Evolutionary conservation across 2,329 filamentous ascomycete genomes (phyloP), one percentile per base, ranked within the genome.

Genomic region (Sporothrix humicola): DNA sequence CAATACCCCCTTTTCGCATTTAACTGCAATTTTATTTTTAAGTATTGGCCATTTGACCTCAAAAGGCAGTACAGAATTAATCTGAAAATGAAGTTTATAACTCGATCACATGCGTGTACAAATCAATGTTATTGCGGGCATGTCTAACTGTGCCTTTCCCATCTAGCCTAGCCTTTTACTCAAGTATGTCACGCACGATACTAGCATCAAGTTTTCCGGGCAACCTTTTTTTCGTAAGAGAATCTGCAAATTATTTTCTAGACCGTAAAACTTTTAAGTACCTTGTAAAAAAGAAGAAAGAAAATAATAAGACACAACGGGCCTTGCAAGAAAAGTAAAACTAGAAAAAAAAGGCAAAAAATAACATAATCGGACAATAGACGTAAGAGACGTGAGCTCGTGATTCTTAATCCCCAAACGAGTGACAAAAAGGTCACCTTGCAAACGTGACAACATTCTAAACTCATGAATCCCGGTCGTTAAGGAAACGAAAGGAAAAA

Each of bases 371-470:
- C 7, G 17, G 42, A n/a, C 48, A 7, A 20, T 9, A 46, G 20
- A 66, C 10, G 9, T 69, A 26, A 54, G 65, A 52, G 68, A 70
- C 68, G 68, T 69, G 48, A 56, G 66, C 68, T 59, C 68, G 17
- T 46, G 12, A 58, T 70, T 59, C 37, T 48, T 44, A 56, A 10
- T 46, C 37, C 31, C n/a, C 0, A 20, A 46, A 12, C 44, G 61
- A 20, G 12, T 20, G 17, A 59, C 31, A 58, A 70, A 69, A 70
- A 10, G 31, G 10, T 15, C 26, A 15, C 37, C 31, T 4, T n/a
- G n/a, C 12, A 20, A 23, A 8, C 17, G 61, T 48, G 20, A 66
- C 42, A 20, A n/a, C 37, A 59, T 17, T 70, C 68, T 58, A 46
- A 37, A 70, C 31, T 20, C 52, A 9, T 58, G n/a, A 58, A 46